phyloP scores from a whole-genome alignment of 805 yeast species.

The Candida nemodendra region DNA sequence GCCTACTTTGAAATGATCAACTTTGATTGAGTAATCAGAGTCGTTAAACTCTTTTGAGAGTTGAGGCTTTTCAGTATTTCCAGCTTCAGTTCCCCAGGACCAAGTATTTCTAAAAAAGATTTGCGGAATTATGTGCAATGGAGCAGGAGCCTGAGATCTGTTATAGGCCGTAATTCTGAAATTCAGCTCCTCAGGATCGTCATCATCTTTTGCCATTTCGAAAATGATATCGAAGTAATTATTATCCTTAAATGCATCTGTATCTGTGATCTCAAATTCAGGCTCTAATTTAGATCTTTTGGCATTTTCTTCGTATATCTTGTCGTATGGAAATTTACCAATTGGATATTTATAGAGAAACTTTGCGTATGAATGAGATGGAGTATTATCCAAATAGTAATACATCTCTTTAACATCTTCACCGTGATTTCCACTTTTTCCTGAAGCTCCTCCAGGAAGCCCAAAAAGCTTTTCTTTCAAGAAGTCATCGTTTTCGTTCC shows the following conservation, averaged over 20 bases:
- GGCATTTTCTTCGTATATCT: conserved; percentile 65
- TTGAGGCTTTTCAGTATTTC: conserved; percentile 48
- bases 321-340: conserved; percentile 73
- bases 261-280: conserved; percentile 83
- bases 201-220: conserved; percentile 85
- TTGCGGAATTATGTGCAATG: conserved; percentile 84
- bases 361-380: conserved; percentile 90
- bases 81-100: conserved; percentile 75
- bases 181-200: conserved; percentile 74
- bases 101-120: conserved; percentile 84
- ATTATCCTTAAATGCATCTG: conserved; percentile 67
- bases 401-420: conserved; percentile 89
- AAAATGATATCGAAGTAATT: conserved; percentile 84
- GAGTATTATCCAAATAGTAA: conserved; percentile 86
- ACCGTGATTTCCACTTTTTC: conserved; percentile 77
- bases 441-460: conserved; percentile 74
- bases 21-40: conserved; percentile 48
- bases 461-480: conserved; percentile 87
- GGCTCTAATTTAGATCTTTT: conserved; percentile 62
- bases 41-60: conserved; percentile 40
- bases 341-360: conserved; percentile 93
- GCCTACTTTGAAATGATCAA: conserved; percentile 72
- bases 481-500: conserved; percentile 87
- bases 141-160: conserved; percentile 81
- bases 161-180: conserved; percentile 88